Evolutionary conservation across 2,329 filamentous ascomycete genomes (phyloP).

Genomic region (Furcasterigmium sp.): DNA sequence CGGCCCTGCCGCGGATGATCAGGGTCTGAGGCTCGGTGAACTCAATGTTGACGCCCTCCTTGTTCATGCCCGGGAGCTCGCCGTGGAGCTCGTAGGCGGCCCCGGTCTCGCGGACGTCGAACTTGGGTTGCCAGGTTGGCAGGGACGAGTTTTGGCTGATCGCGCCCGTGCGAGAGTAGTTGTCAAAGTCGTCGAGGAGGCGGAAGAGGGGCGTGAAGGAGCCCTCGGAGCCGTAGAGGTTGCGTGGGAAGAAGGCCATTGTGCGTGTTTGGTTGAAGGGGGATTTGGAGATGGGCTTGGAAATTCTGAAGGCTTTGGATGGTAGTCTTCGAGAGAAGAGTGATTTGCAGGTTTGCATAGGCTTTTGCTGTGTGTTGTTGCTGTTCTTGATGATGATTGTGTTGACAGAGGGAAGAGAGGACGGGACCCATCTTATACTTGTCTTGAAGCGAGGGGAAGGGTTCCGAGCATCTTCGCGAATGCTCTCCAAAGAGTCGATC

Average conservation of each 20-base stretch:
- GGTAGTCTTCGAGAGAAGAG: no score
- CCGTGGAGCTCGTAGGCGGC: constrained; percentile 71
- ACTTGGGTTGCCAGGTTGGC: constrained; percentile 66
- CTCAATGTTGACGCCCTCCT: constrained; percentile 71
- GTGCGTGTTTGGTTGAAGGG: constrained; percentile 28
- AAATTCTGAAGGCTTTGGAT: no score
- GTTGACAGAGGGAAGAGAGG: no score
- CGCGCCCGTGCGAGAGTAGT: constrained; percentile 35
- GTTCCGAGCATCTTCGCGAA: no score
- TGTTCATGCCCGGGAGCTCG: constrained; percentile 70
- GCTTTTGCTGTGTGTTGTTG: no score
- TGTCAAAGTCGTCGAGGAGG: constrained; percentile 59
- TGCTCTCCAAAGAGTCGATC: no score
- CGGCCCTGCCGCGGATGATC: constrained; percentile 62
- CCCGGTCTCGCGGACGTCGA: constrained; percentile 69
- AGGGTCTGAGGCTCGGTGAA: constrained; percentile 74
- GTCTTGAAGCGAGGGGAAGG: no score
- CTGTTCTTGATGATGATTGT: no score
- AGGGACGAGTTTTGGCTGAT: constrained; percentile 15
- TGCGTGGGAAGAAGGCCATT: constrained; percentile 57
- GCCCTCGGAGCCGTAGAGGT: constrained; percentile 43
- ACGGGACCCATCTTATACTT: no score
- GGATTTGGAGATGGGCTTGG: no score
- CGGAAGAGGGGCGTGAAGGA: constrained; percentile 59
- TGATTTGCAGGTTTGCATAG: no score